Conservation (phyloP, 768 basidiomycete species). For the Collybia sordida region DNA sequence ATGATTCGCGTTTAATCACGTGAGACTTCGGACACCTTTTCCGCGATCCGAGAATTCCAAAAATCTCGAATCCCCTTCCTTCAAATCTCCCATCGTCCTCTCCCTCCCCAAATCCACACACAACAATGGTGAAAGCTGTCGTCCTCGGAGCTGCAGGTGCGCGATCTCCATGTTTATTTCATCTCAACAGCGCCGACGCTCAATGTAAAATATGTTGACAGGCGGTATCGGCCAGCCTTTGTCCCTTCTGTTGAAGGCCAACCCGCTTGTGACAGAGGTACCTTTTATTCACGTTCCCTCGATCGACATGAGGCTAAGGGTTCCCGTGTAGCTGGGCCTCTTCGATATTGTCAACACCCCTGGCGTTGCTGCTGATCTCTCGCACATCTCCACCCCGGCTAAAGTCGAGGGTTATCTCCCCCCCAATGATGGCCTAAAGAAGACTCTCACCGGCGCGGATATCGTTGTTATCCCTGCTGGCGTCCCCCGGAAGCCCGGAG, state of each 20-base stretch:
- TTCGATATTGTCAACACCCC: slow-evolving; percentile 99
- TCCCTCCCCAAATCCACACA: slow-evolving; percentile 3
- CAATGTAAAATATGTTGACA: slow-evolving; percentile 30
- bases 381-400: slow-evolving; percentile 89
- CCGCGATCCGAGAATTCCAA: slow-evolving; percentile 1
- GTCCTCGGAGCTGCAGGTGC: slow-evolving; percentile 95
- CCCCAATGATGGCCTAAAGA: slow-evolving; percentile 79
- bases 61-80: neutral
- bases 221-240: slow-evolving; percentile 98
- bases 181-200: slow-evolving; percentile 4
- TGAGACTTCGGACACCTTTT: slow-evolving; percentile 13
- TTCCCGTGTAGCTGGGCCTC: slow-evolving; percentile 62
- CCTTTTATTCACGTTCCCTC: slow-evolving; percentile 4
- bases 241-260: slow-evolving; percentile 86
- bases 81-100: slow-evolving; percentile 9
- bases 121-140: slow-evolving; percentile 72
- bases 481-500: slow-evolving; percentile 92
- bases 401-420: slow-evolving; percentile 82
- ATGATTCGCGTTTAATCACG: slow-evolving; percentile 18
- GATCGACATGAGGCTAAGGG: neutral
- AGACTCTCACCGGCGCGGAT: slow-evolving; percentile 81
- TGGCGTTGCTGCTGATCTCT: slow-evolving; percentile 93
- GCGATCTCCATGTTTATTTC: slow-evolving; percentile 1
- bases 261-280: slow-evolving; percentile 79
- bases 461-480: slow-evolving; percentile 96